Base-by-base conservation (phyloP, 2,329 filamentous ascomycete species). In the Aspergillus brasiliensis region DNA sequence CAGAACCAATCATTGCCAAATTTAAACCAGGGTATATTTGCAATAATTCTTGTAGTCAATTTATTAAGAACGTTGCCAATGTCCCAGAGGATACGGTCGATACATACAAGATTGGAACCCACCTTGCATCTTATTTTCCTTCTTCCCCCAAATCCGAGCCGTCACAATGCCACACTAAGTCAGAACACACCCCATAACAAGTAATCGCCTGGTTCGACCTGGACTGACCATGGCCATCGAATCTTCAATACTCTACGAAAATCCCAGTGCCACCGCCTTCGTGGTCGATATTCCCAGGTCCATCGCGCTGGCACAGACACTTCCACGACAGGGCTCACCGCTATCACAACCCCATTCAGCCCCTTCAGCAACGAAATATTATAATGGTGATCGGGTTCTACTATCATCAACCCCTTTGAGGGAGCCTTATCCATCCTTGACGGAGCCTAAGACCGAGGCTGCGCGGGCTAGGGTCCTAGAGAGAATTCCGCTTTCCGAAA, bases 261-360 rank as follows among this genome's bases (percentile, higher is more conserved):
- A 82, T 61, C 53, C 67, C 1, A 67, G 75, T 3, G 60, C 71
- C 7, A 80, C 79, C 5, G 67, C 83, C 31, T 80, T 80, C 15
- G 71, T 88, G 19, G 66, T 88, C 28, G 86, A 88, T 66, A 82
- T 87, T 8, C 86, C 86, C 2, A 70, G 69, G 5, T 88, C 86
- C 1, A 86, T 88, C 57, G 76, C 79, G 17, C 66, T 76, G 6
- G 84, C 83, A 5, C 86, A 88, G 71, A 75, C 73, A 19, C 70
- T 72, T 46, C 61, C 61, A 19, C 51, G 63, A 42, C 57, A 51
- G 19, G 42, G n/a, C 31, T 54, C 51, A 34, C 28, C 56, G 13
- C 19, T 37, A 31, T 38, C 49, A 23, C 31, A 2, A 34, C 49
- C 27, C 38, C 19, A 34, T 56, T 38, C 54, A 47, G 8, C 47